Percentiles rank a stretch among this genome's conserved stretches.
phyloP scores from a whole-genome alignment of 345 rosid species.

The Gossypium bickii region DNA sequence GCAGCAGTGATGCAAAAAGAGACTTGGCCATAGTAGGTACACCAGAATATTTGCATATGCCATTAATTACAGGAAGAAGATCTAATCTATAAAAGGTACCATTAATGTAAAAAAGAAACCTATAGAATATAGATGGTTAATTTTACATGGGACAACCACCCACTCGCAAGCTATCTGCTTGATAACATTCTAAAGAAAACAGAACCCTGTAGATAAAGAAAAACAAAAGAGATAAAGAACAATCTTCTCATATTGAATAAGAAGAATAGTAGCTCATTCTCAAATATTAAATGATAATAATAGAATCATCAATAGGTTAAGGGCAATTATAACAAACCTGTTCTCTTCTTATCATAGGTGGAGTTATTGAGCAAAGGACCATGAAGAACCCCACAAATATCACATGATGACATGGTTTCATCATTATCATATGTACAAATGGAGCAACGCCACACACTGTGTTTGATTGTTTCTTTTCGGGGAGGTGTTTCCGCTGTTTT shows the following conservation, averaged over 20 bases:
- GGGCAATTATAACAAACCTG: conserved; percentile 38
- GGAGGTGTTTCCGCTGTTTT: conserved; percentile 37
- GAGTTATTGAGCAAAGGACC: conserved; percentile 34
- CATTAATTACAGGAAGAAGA: conserved; percentile 78
- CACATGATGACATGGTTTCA: conserved; percentile 69
- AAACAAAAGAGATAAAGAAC: background rate
- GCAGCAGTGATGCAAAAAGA: conserved; percentile 57
- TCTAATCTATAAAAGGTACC: conserved; percentile 54
- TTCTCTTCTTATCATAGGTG: conserved; percentile 29
- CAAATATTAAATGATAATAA: background rate
- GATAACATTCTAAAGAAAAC: conserved; percentile 18
- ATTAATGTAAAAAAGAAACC: conserved; percentile 29
- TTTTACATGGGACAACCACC: conserved; percentile 11
- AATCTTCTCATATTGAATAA: background rate
- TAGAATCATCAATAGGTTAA: background rate
- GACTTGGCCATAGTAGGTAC: conserved; percentile 88
- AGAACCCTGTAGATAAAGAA: background rate
- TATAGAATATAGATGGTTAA: conserved; percentile 15
- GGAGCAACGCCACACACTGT: conserved; percentile 62
- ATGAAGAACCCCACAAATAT: conserved; percentile 91
- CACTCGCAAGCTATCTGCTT: conserved; percentile 14
- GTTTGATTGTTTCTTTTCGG: conserved; percentile 27
- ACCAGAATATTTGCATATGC: conserved; percentile 56
- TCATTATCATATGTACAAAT: conserved; percentile 91
- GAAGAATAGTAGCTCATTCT: conserved; percentile 6